Percentiles rank a stretch among this genome's conserved stretches.
phyloP scores from a whole-genome alignment of 108 stramenopile genomes.

The Cyclotella atomus region DNA sequence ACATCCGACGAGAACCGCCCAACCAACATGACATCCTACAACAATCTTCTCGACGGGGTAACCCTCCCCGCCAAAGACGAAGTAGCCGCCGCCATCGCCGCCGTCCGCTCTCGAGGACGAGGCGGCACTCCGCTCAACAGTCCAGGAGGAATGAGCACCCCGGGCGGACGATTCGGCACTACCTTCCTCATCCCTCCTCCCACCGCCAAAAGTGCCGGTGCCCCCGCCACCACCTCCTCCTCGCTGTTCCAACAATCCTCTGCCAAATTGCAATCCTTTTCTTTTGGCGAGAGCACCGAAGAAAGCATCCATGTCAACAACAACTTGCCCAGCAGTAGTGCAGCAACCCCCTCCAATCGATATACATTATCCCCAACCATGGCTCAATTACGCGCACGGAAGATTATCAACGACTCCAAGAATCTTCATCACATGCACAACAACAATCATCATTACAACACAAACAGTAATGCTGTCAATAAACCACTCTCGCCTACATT shows the following conservation, averaged over 20 bases:
- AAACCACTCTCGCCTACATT: background rate
- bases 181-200: background rate
- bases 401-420: background rate
- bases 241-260: slow-evolving; percentile 10
- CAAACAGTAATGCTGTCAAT: background rate
- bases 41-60: background rate
- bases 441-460: background rate
- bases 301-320: background rate
- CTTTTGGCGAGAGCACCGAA: slow-evolving; percentile 2
- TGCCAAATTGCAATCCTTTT: slow-evolving; percentile 13
- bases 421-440: too few relatives aligned
- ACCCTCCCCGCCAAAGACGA: slow-evolving; percentile 3
- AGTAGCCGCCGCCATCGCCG: slow-evolving; percentile 21
- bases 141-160: background rate
- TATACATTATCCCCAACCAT: slow-evolving; percentile 8
- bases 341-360: background rate
- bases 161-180: background rate
- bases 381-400: slow-evolving; percentile 15
- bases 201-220: background rate
- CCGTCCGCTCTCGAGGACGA: slow-evolving; percentile 2
- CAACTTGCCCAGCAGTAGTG: background rate
- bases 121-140: background rate
- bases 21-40: background rate
- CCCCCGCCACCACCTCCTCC: background rate
- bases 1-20: background rate